Evolutionary conservation across 441 rosid genomes (phyloP).

Genomic region (Pelargonium citronellum): DNA sequence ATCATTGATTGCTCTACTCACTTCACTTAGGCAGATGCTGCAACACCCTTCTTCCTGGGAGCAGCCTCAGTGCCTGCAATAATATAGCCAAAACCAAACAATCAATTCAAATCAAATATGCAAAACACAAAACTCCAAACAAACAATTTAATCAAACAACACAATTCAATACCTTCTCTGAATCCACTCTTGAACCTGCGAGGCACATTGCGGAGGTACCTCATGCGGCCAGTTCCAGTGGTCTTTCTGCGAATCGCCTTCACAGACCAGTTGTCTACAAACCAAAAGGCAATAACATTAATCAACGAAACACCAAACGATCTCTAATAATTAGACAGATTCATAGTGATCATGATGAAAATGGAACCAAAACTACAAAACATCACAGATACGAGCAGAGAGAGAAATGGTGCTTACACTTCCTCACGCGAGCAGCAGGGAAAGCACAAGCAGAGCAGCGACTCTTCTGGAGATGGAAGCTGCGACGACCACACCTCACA

Average conservation of each 20-base stretch:
- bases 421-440: slow-evolving; percentile 88
- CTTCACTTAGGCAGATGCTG: slow-evolving; percentile 2
- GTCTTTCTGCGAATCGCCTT: background rate
- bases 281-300: background rate
- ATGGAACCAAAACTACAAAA: too few relatives aligned
- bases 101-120: background rate
- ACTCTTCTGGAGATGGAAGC: slow-evolving; percentile 93
- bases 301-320: too few relatives aligned
- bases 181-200: slow-evolving; percentile 88
- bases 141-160: too few relatives aligned
- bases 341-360: too few relatives aligned
- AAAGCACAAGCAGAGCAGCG: slow-evolving; percentile 79
- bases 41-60: slow-evolving; percentile 9
- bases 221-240: slow-evolving; percentile 47
- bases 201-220: slow-evolving; percentile 72
- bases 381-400: too few relatives aligned
- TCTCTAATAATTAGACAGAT: too few relatives aligned
- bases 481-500: slow-evolving; percentile 90
- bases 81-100: background rate
- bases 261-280: slow-evolving; percentile 1
- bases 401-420: slow-evolving; percentile 36
- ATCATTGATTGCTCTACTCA: background rate
- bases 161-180: slow-evolving; percentile 57
- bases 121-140: background rate
- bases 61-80: slow-evolving; percentile 4